Evolutionary conservation across 345 rosid species (phyloP), one percentile per base, ranked within the genome.

Genomic region (Aquilaria yunnanensis): DNA sequence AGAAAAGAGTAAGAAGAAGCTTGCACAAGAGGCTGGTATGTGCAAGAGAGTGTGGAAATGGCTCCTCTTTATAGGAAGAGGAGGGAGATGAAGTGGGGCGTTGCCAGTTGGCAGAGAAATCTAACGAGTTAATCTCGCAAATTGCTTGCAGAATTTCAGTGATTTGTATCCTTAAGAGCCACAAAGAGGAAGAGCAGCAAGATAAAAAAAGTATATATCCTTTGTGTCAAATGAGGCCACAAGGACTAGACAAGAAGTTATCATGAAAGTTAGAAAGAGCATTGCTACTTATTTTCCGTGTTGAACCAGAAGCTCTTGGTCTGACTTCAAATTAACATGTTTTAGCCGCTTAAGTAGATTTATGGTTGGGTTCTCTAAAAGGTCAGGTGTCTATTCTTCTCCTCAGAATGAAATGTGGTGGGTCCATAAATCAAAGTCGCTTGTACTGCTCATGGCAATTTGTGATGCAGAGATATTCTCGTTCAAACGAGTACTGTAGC

Each of bases 11-110:
- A 37, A 37, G 43, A 37, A 37, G 7, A 3, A 3, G 43, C 43
- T 37, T 37, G 7, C 43, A 37, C 60, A 63, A 60, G 71, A 70
- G 54, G 48, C 41, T 73, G 80, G 62, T 73, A 31, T 83, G 78
- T 56, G 77, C 76, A 76, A 70, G 43, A 70, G 83, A 75, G 77
- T 37, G 80, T 73, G 77, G 76, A 73, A 49, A 68, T 32, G 60
- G 70, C 54, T 70, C 75, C 83, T 65, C 70, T 80, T 85, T 88
- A 88, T 88, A 88, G 70, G 85, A 78, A 54, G 67, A 59, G 50
- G 14, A 54, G 43, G 7, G 71, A 64, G 65, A 23, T 60, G 53
- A 14, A 49, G 69, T 49, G 64, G 75, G 82, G 77, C 61, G 51
- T 62, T 52, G 80, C 82, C 73, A 79, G 66, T 72, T 73, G 83